Evolutionary conservation across 83 land plant species (phyloP).

Genomic region (Thuja plicata): DNA sequence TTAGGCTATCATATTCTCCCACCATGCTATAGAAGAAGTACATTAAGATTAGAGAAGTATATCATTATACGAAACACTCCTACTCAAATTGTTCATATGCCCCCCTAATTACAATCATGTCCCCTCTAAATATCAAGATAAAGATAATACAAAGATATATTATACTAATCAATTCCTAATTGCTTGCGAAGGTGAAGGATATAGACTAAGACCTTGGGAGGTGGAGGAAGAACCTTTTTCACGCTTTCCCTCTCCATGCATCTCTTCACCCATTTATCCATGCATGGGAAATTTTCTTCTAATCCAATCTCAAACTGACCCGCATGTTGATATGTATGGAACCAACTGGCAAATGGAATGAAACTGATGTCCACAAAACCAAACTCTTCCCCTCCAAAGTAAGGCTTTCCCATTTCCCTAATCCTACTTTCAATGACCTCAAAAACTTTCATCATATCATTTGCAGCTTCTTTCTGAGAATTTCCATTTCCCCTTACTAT

Average conservation of each 20-base stretch:
- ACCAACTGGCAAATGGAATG: conserved; percentile 16
- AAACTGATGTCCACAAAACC: conserved; percentile 22
- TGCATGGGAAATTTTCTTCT: conserved; percentile 28
- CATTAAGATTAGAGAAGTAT: too few relatives aligned
- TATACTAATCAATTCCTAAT: too few relatives aligned
- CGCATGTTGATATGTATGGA: conserved; percentile 14
- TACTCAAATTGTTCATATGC: too few relatives aligned
- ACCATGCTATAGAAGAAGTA: too few relatives aligned
- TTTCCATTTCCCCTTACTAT: conserved; percentile 17
- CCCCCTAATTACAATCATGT: too few relatives aligned
- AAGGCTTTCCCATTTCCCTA: conserved; percentile 13
- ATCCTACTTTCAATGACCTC: conserved; percentile 7
- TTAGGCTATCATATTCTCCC: too few relatives aligned
- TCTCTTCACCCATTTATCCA: conserved; percentile 23
- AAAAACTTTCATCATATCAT: conserved; percentile 6
- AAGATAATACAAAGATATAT: too few relatives aligned
- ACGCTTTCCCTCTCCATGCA: conserved; percentile 23
- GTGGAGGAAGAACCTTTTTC: conserved; percentile 18
- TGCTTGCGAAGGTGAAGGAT: too few relatives aligned
- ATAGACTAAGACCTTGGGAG: conserved; percentile 16
- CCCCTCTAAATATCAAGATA: too few relatives aligned
- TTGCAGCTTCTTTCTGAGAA: conserved; percentile 7
- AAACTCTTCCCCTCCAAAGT: conserved; percentile 20
- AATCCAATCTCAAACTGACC: conserved; percentile 7
- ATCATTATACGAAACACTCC: too few relatives aligned